These are phyloP conservation scores for Chlorophyllum brunneum DNA, from an alignment of 768 basidiomycete genomes.

Conservation along the genomic window DNA sequence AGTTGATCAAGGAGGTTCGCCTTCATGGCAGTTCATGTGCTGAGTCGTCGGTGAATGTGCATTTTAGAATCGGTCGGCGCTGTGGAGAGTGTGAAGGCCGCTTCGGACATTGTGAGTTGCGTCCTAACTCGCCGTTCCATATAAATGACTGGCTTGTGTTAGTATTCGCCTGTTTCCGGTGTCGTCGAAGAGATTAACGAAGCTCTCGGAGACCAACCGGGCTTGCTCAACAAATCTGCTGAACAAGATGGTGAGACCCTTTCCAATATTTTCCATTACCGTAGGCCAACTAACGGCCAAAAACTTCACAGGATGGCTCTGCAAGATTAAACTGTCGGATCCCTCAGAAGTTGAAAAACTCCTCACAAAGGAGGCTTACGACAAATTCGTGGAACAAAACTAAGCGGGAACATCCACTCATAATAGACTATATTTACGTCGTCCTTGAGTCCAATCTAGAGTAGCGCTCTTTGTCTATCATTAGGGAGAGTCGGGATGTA, in stretches of 20 bases:
- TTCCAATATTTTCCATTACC: not conserved
- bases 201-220: constrained; percentile 59
- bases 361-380: constrained; percentile 75
- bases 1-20: constrained; percentile 73
- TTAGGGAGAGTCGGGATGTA: not conserved
- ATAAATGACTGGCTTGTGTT: constrained; percentile 13
- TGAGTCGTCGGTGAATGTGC: not conserved
- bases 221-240: constrained; percentile 84
- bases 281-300: not conserved
- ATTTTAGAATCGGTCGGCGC: constrained; percentile 77
- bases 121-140: not conserved
- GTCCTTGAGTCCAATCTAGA: not conserved
- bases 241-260: constrained; percentile 68
- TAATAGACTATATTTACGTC: not conserved
- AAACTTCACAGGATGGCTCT: constrained; percentile 80
- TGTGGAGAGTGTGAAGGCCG: constrained; percentile 95
- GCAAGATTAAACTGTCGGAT: constrained; percentile 82
- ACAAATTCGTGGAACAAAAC: constrained; percentile 31
- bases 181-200: constrained; percentile 78
- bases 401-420: constrained; percentile 13
- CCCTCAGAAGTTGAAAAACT: constrained; percentile 77
- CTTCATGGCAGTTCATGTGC: not conserved
- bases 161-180: constrained; percentile 95
- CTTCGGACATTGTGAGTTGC: constrained; percentile 78
- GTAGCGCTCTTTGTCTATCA: not conserved